Base-by-base conservation (phyloP, 2,329 filamentous ascomycete genomes). In the Ilyonectria sp. region DNA sequence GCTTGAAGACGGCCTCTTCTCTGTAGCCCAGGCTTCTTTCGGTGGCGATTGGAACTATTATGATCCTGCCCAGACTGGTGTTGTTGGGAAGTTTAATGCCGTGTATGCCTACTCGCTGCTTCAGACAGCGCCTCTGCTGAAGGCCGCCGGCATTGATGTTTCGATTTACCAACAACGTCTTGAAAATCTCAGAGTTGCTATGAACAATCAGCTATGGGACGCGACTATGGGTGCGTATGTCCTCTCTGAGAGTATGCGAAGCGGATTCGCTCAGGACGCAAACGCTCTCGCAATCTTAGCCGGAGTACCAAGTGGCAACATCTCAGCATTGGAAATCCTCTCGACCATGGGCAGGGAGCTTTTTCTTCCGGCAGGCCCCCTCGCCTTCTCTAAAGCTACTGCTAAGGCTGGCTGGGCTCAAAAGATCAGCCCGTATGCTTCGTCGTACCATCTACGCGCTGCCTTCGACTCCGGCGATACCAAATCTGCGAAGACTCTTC, bases 21-120 rank as follows among this genome's bases (percentile, higher is more conserved):
- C 76, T 37, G 46, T 80, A 10, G 69, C 74, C 2, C 71, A 77
- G 19, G 26, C 70, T 6, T 70, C 68, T 0, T 72, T 80, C n/a
- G 76, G 73, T 1, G 77, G 78, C 1, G 79, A 80, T 44, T 80
- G 79, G 78, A 78, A 80, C 60, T 79, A 79, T 63, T 80, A 80
- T 64, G 78, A 80, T 31, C 74, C 76, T 1, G 9, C 69, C 4
- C 79, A 80, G 43, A 57, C 68, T 10, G 78, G 77, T 11, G 70
- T 74, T 4, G 73, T 76, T 2, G 70, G 75, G 26, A 79, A 79
- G 65, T 79, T 80, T 72, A 79, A 80, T 57, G 69, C 70, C 6
- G 52, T 78, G 3, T 79, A 80, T 44, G 78, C 77, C 6, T 79
- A 78, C 62, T 58, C 78, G 1, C 69, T 80, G 10, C 76, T 79